phyloP scores from a whole-genome alignment of 140 eudicot genomes.

The Flaveria floridana region DNA sequence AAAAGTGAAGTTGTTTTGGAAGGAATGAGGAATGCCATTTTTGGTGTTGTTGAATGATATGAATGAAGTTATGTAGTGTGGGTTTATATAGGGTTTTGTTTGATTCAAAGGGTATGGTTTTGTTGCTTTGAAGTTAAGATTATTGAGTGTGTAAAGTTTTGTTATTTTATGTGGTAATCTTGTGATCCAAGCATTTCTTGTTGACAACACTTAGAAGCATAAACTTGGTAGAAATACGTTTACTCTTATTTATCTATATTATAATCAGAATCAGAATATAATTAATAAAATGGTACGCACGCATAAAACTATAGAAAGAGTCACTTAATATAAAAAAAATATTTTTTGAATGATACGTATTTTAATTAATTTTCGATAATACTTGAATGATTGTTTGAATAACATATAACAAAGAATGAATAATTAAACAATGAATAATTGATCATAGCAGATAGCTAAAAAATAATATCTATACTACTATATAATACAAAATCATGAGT shows the following conservation, averaged over 20 bases:
- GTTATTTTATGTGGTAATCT: neutral
- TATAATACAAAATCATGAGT: too few species aligned
- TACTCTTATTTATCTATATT: neutral
- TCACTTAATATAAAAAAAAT: too few species aligned
- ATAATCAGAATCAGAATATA: neutral
- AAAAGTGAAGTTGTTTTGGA: conserved; percentile 26
- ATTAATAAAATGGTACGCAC: neutral
- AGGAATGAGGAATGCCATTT: conserved; percentile 34
- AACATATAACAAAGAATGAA: too few species aligned
- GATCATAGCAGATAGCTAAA: too few species aligned
- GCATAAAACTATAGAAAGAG: too few species aligned
- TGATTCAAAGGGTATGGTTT: conserved; percentile 1
- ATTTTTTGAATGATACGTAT: too few species aligned
- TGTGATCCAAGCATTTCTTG: neutral
- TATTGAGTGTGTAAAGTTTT: neutral
- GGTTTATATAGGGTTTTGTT: conserved; percentile 15
- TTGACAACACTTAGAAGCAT: conserved; percentile 22
- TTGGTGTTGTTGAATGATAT: conserved; percentile 6
- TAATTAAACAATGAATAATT: too few species aligned
- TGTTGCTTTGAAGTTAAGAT: conserved; percentile 25
- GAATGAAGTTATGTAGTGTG: conserved; percentile 5
- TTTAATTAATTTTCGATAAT: too few species aligned
- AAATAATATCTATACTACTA: too few species aligned
- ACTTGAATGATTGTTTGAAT: too few species aligned
- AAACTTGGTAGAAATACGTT: neutral